Conservation (phyloP, 441 rosid species). For the Hura crepitans region DNA sequence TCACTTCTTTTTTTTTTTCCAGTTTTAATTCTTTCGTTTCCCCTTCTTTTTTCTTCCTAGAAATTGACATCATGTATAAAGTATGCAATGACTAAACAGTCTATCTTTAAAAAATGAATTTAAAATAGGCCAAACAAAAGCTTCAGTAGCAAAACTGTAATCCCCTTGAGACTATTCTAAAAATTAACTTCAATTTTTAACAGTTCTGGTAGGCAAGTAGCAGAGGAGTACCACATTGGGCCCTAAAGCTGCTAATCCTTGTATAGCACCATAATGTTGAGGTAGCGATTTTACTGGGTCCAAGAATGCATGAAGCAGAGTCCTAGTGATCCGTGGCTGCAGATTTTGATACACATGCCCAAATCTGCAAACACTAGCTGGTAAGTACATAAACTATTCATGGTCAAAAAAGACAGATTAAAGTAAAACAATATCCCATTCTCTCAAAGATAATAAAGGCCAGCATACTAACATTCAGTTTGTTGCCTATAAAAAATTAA, state of each 20-base stretch:
- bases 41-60: neutral
- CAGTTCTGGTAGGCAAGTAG: neutral
- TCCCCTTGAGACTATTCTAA: neutral
- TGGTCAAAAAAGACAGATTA: neutral
- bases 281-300: constrained; percentile 76
- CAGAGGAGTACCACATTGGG: constrained; percentile 64
- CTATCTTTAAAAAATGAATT: neutral
- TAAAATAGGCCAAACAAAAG: neutral
- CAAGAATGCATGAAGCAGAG: constrained; percentile 73
- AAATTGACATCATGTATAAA: neutral
- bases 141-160: neutral
- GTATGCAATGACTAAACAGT: neutral
- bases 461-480: neutral
- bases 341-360: constrained; percentile 76
- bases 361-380: constrained; percentile 44
- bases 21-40: neutral
- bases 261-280: constrained; percentile 94
- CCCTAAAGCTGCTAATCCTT: constrained; percentile 90
- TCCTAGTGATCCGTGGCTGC: constrained; percentile 86
- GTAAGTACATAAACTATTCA: constrained; percentile 16
- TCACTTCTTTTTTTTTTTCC: neutral
- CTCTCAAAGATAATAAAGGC: constrained; percentile 3
- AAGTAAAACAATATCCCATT: neutral
- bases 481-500: neutral
- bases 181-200: neutral